Evolutionary conservation across 2,329 filamentous ascomycete species (phyloP).

Genomic region (Fonsecaea erecta): DNA sequence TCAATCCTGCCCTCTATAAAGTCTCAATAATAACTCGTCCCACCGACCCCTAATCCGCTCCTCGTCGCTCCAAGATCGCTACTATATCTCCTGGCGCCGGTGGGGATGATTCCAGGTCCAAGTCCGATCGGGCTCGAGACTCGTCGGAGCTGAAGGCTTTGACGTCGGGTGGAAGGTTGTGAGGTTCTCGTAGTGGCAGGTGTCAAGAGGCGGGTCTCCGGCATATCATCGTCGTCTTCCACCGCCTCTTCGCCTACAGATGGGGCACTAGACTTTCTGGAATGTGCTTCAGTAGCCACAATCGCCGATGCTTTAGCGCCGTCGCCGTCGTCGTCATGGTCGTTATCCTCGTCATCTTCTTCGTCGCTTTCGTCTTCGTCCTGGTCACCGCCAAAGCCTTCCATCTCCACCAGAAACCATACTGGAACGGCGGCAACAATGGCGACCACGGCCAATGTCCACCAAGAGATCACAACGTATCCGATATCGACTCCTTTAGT

Average conservation of each 20-base stretch:
- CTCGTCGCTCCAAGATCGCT: constrained; percentile 39
- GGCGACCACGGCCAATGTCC: constrained; percentile 70
- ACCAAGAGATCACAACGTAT: constrained; percentile 81
- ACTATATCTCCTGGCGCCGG: constrained; percentile 37
- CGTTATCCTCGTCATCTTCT: constrained; percentile 26
- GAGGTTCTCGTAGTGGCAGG: constrained; percentile 20
- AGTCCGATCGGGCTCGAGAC: constrained; percentile 39
- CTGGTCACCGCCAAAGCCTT: constrained; percentile 61
- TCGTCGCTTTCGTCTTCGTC: constrained; percentile 41
- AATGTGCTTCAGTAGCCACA: constrained; percentile 12
- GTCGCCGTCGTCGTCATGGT: constrained; percentile 19
- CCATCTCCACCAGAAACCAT: constrained; percentile 74
- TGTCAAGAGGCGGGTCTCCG: constrained; percentile 21
- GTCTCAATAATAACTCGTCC: constrained; percentile 37
- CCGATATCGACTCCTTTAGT: constrained; percentile 74
- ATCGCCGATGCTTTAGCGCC: constrained; percentile 21
- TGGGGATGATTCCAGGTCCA: constrained; percentile 33
- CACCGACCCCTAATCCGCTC: constrained; percentile 37
- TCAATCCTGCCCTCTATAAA: neutral
- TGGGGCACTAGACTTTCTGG: constrained; percentile 9
- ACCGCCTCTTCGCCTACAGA: constrained; percentile 18
- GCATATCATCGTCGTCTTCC: constrained; percentile 21
- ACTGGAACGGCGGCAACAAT: constrained; percentile 71
- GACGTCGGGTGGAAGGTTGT: constrained; percentile 14
- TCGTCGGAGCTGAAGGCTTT: constrained; percentile 29